Evolutionary conservation across 345 rosid species (phyloP), one percentile per base, ranked within the genome.

Genomic region (Eucalyptus urophylla): DNA sequence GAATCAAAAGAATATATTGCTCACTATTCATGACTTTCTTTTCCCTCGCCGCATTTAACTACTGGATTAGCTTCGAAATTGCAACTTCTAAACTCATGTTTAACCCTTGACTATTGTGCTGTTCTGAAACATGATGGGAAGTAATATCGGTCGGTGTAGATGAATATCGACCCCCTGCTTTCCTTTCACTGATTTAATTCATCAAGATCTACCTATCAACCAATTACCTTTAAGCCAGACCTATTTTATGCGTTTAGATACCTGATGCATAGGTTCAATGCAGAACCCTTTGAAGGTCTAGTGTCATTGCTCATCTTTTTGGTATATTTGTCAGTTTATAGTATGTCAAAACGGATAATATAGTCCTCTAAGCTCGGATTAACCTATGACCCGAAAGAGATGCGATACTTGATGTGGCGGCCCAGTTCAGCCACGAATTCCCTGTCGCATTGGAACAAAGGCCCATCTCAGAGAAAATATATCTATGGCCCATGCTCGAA

Each of bases 161-260:
- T 56, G 62, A 56, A 56, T 9, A 56, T 56, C 13, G 29, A n/a
- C 88, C 45, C 88, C 89, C 94, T 95, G 98, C 92, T 96, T 65
- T 94, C 89, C 87, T 93, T 97, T 53, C 97, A 95, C 88, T 93
- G 98, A 9, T 91, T 98, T 11, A 97, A 97, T 93, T 94, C 97
- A 47, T 95, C 99, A 4, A 93, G 97, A 56, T 98, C 97, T 87
- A 97, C 97, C 0, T 98, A 92, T 87, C 95, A 94, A 89, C 93
- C 94, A 43, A 90, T 96, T 62, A 92, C 95, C n/a, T 95, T 94
- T 86, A 93, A 95, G 93, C 92, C 94, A 1, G 53, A 92, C 88
- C 95, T 96, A 94, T 95, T 96, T 90, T 97, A 97, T 89, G 91
- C 69, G 16, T 95, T 93, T 91, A 87, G 94, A 43, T 92, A 72